Evolutionary conservation across 768 basidiomycete species (phyloP).

Genomic region (Suillus spraguei): DNA sequence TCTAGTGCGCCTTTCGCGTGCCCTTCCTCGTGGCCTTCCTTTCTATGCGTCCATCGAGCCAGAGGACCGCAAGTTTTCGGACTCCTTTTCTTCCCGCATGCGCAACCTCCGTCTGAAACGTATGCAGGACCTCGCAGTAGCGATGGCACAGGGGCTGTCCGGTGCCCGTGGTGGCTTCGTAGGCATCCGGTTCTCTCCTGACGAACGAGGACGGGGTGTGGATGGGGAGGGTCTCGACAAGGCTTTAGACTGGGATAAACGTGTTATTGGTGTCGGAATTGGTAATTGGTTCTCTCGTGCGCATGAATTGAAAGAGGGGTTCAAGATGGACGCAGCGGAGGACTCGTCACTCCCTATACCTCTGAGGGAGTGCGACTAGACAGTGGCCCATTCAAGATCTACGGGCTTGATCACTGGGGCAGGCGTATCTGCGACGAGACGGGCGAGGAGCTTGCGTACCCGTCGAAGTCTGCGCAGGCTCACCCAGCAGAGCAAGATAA

Average conservation of each 20-base stretch:
- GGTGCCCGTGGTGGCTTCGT: slow-evolving; percentile 41
- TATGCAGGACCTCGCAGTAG: slow-evolving; percentile 30
- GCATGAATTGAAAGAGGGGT: slow-evolving; percentile 23
- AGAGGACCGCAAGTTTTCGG: slow-evolving; percentile 37
- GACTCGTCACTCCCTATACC: slow-evolving; percentile 16
- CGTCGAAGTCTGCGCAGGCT: slow-evolving; percentile 31
- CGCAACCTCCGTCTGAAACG: slow-evolving; percentile 38
- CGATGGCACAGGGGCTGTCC: slow-evolving; percentile 33
- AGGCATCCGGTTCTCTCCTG: slow-evolving; percentile 36
- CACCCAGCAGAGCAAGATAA: slow-evolving; percentile 25
- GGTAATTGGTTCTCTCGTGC: slow-evolving; percentile 34
- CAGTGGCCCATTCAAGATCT: slow-evolving; percentile 25
- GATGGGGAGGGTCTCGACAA: slow-evolving; percentile 40
- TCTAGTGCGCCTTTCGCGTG: slow-evolving; percentile 35
- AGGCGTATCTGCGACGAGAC: slow-evolving; percentile 24
- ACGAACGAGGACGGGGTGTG: slow-evolving; percentile 36
- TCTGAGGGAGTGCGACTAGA: background rate
- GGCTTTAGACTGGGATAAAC: slow-evolving; percentile 32
- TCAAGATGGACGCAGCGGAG: slow-evolving; percentile 18
- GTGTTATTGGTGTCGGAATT: slow-evolving; percentile 37
- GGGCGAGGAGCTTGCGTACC: slow-evolving; percentile 25
- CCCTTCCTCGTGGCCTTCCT: slow-evolving; percentile 35
- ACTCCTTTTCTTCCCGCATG: slow-evolving; percentile 35
- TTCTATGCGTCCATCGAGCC: slow-evolving; percentile 35
- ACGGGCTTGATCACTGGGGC: slow-evolving; percentile 28